phyloP scores from a whole-genome alignment of 2,329 filamentous ascomycete species.

The Fusarium verrucosum region DNA sequence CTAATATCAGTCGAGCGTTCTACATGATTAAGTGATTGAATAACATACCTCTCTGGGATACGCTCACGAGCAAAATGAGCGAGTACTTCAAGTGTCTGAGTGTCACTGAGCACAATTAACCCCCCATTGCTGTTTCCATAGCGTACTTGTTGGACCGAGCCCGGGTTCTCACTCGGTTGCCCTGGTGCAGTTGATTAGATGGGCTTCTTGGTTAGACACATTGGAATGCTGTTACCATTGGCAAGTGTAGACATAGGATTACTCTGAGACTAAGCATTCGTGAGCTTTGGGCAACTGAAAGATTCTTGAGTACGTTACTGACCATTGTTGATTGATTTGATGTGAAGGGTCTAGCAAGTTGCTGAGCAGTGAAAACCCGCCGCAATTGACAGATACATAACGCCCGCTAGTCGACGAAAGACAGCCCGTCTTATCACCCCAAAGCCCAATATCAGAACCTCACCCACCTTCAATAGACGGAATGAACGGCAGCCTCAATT shows the following conservation, averaged over 20 bases:
- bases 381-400: neutral
- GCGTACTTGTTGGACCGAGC: constrained; percentile 35
- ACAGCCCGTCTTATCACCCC: neutral
- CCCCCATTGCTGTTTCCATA: constrained; percentile 47
- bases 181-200: constrained; percentile 14
- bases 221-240: constrained; percentile 6
- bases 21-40: too few relatives aligned
- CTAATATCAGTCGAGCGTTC: too few relatives aligned
- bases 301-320: too few relatives aligned
- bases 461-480: neutral
- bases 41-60: constrained; percentile 60
- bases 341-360: too few relatives aligned
- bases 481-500: constrained; percentile 1
- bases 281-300: too few relatives aligned
- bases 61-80: constrained; percentile 67
- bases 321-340: too few relatives aligned
- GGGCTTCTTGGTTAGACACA: accelerated
- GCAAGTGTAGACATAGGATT: constrained; percentile 24
- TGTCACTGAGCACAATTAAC: constrained; percentile 59
- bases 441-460: neutral
- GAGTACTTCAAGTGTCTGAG: constrained; percentile 63
- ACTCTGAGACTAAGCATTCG: neutral
- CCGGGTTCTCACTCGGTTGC: constrained; percentile 39
- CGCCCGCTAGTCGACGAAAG: neutral
- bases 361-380: too few relatives aligned